A percentile compares a stretch with the other conserved stretches of the same genome.
Evolutionary conservation across 2,329 filamentous ascomycete species (phyloP).

Genomic region (Corinectria fuckeliana): DNA sequence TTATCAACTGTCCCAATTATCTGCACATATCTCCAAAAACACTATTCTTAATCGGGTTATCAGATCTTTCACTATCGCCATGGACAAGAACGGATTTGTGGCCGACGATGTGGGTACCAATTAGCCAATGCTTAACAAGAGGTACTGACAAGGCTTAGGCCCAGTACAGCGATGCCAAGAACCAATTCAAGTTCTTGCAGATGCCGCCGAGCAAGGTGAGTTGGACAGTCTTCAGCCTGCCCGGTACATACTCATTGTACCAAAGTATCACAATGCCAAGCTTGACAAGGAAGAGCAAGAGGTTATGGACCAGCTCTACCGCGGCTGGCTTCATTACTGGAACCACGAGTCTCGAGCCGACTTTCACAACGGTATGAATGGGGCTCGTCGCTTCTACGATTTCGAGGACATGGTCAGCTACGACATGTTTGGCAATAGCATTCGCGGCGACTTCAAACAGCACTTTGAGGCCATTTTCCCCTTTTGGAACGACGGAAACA

Average conservation of each 20-base stretch:
- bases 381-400: neutral
- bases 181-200: neutral
- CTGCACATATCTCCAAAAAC: too few relatives aligned
- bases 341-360: neutral
- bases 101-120: too few relatives aligned
- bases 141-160: neutral
- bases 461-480: neutral
- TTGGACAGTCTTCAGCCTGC: too few relatives aligned
- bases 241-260: neutral
- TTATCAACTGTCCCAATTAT: too few relatives aligned
- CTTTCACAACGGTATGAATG: neutral
- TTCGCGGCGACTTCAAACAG: neutral
- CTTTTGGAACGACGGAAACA: neutral
- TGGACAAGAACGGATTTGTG: too few relatives aligned
- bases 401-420: neutral
- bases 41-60: too few relatives aligned
- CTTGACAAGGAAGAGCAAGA: neutral
- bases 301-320: neutral
- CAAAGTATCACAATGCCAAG: neutral
- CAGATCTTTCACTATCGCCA: too few relatives aligned
- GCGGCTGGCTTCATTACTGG: neutral
- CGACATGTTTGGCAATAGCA: neutral
- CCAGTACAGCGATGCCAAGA: neutral
- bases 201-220: neutral
- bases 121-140: too few relatives aligned